These are phyloP conservation scores for Yamadazyma diospyri DNA, from an alignment of 1,139 yeast genomes.

Conservation along the genomic window DNA sequence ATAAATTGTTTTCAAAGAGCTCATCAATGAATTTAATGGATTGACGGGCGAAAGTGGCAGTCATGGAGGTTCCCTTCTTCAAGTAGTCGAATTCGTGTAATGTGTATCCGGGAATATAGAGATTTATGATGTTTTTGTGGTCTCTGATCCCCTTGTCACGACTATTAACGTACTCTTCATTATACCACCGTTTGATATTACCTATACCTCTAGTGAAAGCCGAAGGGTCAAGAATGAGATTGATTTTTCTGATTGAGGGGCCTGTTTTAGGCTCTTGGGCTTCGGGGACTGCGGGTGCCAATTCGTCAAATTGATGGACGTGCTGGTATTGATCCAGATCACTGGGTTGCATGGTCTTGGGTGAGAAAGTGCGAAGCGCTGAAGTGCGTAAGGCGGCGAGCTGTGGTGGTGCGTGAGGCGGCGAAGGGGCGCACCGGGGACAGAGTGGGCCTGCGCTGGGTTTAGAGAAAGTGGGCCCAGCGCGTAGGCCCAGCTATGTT, in stretches of 20 bases:
- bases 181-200: conserved; percentile 55
- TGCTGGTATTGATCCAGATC: too few species aligned
- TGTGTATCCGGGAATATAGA: conserved; percentile 52
- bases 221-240: conserved; percentile 54
- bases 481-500: too few species aligned
- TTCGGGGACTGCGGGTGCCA: not conserved
- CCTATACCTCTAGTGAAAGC: conserved; percentile 60
- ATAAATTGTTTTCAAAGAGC: conserved; percentile 21
- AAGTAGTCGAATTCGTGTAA: conserved; percentile 53
- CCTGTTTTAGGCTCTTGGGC: conserved; percentile 1
- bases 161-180: conserved; percentile 15
- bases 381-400: too few species aligned
- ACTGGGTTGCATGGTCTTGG: too few species aligned
- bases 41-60: conserved; percentile 56
- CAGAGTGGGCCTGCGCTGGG: too few species aligned
- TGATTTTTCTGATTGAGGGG: conserved; percentile 14
- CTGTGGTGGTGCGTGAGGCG: too few species aligned
- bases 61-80: conserved; percentile 52
- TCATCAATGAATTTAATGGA: conserved; percentile 53
- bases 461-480: too few species aligned
- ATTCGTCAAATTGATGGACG: too few species aligned
- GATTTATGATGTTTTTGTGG: conserved; percentile 23
- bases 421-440: too few species aligned
- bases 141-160: conserved; percentile 11
- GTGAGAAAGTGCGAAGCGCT: too few species aligned